These are phyloP conservation scores for Camellia lanceoleosa DNA, from an alignment of 148 eudicot genomes.

Conservation along the genomic window DNA sequence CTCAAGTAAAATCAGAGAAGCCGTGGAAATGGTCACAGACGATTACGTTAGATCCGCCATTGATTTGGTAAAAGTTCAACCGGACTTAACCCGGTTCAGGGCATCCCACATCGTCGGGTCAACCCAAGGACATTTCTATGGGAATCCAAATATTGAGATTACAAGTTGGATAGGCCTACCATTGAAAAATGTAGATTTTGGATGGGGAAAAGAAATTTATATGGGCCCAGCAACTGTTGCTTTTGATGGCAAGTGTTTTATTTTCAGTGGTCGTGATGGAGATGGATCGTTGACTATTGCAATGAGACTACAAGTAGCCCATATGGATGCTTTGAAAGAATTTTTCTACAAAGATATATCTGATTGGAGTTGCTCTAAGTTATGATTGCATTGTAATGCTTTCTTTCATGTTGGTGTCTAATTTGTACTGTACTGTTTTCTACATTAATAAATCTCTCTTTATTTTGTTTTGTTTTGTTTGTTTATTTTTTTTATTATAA, in stretches of 20 bases:
- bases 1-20: no score
- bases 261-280: neutral
- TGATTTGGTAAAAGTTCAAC: no score
- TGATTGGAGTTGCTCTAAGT: neutral
- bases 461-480: no score
- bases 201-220: neutral
- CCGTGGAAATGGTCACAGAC: no score
- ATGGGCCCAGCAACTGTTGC: neutral
- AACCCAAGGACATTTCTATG: neutral
- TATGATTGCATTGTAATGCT: constrained; percentile 5
- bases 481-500: no score
- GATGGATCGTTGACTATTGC: neutral
- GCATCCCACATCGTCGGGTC: no score
- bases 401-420: no score
- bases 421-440: no score
- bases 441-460: no score
- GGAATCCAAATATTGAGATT: neutral
- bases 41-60: no score
- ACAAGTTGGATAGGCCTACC: neutral
- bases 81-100: no score
- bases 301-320: neutral
- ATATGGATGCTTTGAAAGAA: neutral
- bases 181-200: neutral
- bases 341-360: neutral
- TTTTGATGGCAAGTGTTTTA: no score